phyloP scores from a whole-genome alignment of 306 rosid species.

The Trifolium repens region DNA sequence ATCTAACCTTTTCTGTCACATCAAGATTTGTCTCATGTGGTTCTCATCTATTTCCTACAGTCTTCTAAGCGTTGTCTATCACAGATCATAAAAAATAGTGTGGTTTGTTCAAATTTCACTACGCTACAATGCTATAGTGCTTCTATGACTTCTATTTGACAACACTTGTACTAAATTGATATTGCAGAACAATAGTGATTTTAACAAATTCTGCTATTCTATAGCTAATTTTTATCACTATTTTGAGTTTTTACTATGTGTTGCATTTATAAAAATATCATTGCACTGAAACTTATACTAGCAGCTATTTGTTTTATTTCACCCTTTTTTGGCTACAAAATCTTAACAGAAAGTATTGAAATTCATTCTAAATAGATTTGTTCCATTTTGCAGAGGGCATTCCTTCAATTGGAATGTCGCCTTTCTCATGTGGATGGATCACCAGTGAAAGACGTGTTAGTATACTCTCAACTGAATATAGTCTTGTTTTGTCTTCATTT shows the following conservation, averaged over 20 bases:
- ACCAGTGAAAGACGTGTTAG: constrained; percentile 74
- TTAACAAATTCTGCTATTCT: too few relatives aligned
- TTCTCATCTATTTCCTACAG: background rate
- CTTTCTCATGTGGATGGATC: constrained; percentile 93
- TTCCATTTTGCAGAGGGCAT: constrained; percentile 77
- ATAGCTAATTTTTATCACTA: too few relatives aligned
- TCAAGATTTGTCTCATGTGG: background rate
- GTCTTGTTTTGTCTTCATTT: constrained; percentile 22
- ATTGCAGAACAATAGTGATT: too few relatives aligned
- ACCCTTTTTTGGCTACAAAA: background rate
- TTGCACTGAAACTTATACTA: constrained; percentile 25
- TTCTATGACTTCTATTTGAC: too few relatives aligned
- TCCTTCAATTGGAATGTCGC: constrained; percentile 91
- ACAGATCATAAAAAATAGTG: background rate
- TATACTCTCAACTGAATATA: constrained; percentile 25
- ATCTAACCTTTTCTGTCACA: background rate
- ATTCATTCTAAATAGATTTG: constrained; percentile 29
- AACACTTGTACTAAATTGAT: too few relatives aligned
- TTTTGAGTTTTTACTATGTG: too few relatives aligned
- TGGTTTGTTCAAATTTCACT: background rate
- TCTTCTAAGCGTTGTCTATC: background rate
- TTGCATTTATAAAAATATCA: constrained; percentile 5
- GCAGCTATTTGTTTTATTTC: constrained; percentile 32
- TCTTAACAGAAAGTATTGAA: constrained; percentile 15
- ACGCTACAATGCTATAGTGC: background rate